These are phyloP conservation scores for Russula virescens DNA, from an alignment of 768 basidiomycete genomes.

Conservation along the genomic window DNA sequence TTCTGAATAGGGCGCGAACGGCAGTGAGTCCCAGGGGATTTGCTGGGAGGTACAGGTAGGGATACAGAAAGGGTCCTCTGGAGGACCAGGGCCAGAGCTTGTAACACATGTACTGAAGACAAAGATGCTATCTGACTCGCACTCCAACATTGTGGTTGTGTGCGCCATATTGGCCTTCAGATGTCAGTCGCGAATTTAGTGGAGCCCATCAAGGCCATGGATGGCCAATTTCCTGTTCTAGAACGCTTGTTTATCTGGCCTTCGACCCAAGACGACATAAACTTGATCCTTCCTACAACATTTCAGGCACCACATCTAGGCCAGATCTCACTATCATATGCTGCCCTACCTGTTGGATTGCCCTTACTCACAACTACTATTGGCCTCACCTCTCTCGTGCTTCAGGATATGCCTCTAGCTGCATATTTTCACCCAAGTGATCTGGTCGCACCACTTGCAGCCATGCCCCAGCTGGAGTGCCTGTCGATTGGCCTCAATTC, in stretches of 20 bases:
- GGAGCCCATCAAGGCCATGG: background rate
- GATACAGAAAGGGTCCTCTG: too few species aligned
- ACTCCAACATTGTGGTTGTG: background rate
- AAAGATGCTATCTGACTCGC: background rate
- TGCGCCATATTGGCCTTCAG: background rate
- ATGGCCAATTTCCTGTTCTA: background rate
- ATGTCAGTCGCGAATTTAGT: background rate
- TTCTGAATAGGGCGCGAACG: too few species aligned
- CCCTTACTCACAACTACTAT: background rate
- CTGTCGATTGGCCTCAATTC: background rate
- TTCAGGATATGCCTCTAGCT: background rate
- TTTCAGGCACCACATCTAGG: slow-evolving; percentile 1
- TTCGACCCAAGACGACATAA: too few species aligned
- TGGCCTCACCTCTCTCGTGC: background rate
- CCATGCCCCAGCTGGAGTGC: background rate
- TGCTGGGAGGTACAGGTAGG: too few species aligned
- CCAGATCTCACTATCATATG: background rate
- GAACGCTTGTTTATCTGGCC: background rate
- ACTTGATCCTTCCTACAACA: background rate
- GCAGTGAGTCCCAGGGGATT: too few species aligned
- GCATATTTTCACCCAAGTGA: background rate
- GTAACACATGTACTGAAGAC: background rate
- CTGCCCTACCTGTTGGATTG: background rate
- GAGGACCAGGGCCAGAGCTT: too few species aligned
- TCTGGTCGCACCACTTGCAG: background rate